These are phyloP conservation scores for Mitragyna speciosa DNA, from an alignment of 257 asterid genomes.

Conservation along the genomic window DNA sequence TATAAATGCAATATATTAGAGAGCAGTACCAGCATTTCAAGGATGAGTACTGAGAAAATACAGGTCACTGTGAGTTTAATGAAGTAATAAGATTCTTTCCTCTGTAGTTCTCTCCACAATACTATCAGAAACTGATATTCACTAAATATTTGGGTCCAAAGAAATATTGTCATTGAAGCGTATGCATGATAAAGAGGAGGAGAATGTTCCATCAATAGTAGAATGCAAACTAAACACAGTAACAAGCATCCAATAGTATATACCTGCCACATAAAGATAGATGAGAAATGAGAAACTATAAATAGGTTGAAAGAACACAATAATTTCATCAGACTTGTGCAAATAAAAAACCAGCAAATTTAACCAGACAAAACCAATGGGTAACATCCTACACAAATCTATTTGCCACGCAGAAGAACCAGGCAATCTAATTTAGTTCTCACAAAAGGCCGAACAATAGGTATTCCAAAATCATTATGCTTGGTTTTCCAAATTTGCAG, in stretches of 20 bases:
- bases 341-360: not conserved
- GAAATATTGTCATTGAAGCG: conserved; percentile 76
- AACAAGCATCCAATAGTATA: conserved; percentile 58
- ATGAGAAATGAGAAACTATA: not conserved
- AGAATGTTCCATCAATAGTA: conserved; percentile 73
- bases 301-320: not conserved
- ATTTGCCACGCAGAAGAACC: not conserved
- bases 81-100: conserved; percentile 45
- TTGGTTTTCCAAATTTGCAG: not conserved
- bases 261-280: conserved; percentile 47
- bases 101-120: conserved; percentile 52
- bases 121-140: conserved; percentile 70
- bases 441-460: not conserved
- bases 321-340: not conserved
- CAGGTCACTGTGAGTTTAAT: conserved; percentile 46
- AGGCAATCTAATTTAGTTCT: not conserved
- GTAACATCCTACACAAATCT: not conserved
- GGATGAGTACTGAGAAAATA: conserved; percentile 62
- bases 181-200: conserved; percentile 96
- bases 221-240: conserved; percentile 51
- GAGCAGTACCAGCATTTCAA: conserved; percentile 80
- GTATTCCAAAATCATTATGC: not conserved
- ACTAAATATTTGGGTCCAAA: conserved; percentile 80
- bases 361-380: no score
- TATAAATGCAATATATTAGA: conserved; percentile 10